Conservation (phyloP, 1,284 basidiomycete genomes). For the Rhodofomes roseus region DNA sequence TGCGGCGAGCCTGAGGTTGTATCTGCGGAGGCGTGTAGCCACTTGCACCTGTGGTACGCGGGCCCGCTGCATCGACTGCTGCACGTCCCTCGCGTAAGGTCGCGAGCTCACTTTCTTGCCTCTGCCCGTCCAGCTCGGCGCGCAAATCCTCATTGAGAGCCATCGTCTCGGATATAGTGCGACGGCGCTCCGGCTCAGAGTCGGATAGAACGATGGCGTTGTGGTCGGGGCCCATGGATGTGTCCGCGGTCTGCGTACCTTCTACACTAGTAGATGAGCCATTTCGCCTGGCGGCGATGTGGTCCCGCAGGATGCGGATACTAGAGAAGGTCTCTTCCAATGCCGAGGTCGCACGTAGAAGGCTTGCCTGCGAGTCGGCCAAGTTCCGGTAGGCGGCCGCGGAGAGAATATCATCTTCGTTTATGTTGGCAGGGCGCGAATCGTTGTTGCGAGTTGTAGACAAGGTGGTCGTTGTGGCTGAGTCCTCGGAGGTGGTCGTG, state of each 20-base stretch:
- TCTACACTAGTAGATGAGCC: not conserved
- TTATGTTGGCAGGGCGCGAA: not conserved
- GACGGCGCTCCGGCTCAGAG: conserved; percentile 2
- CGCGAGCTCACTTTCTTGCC: not conserved
- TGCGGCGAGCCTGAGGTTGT: not conserved
- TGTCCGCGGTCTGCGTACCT: not conserved
- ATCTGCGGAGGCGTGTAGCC: not conserved
- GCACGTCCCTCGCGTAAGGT: conserved; percentile 7
- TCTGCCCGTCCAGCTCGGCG: not conserved
- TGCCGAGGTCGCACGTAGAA: conserved; percentile 10
- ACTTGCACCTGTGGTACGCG: not conserved
- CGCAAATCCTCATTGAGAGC: not conserved
- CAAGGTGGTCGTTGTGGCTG: not conserved
- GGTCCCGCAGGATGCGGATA: conserved; percentile 9
- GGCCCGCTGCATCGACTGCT: not conserved
- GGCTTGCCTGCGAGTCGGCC: conserved; percentile 12
- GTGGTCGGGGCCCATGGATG: conserved; percentile 25
- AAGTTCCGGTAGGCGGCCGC: conserved; percentile 5
- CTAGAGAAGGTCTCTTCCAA: conserved; percentile 14
- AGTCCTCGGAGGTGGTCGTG: not conserved
- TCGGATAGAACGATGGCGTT: conserved; percentile 26
- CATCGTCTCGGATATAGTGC: not conserved
- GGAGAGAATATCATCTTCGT: not conserved
- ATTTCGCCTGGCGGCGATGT: not conserved
- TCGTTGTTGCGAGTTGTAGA: not conserved